These are phyloP conservation scores for Hygrocybe coccinea DNA, from an alignment of 768 basidiomycete genomes.

Conservation along the genomic window DNA sequence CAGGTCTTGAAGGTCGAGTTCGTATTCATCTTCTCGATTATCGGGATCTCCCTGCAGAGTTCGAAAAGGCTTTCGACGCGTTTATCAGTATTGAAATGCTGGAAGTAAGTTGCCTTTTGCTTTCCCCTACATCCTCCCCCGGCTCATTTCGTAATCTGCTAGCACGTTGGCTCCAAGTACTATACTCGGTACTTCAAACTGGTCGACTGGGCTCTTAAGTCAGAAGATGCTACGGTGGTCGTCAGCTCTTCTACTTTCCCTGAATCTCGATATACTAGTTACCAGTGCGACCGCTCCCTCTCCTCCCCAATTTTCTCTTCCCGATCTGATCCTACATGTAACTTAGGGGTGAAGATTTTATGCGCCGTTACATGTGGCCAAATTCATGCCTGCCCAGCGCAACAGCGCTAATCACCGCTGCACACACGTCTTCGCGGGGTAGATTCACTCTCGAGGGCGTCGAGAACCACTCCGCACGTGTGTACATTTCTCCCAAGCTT, in stretches of 20 bases:
- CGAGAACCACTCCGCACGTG: slow-evolving; percentile 78
- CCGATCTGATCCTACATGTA: background rate
- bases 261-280: slow-evolving; percentile 60
- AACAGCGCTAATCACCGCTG: slow-evolving; percentile 70
- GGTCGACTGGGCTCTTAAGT: slow-evolving; percentile 73
- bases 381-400: slow-evolving; percentile 86
- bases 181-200: slow-evolving; percentile 73
- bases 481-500: slow-evolving; percentile 28
- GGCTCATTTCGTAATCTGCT: slow-evolving; percentile 5
- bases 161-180: slow-evolving; percentile 52
- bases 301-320: slow-evolving; percentile 3
- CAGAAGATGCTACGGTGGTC: slow-evolving; percentile 60
- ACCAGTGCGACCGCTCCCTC: slow-evolving; percentile 50
- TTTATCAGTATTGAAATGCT: slow-evolving; percentile 81
- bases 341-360: slow-evolving; percentile 70
- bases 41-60: slow-evolving; percentile 77
- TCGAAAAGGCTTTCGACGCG: slow-evolving; percentile 75
- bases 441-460: slow-evolving; percentile 80
- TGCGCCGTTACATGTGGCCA: slow-evolving; percentile 87
- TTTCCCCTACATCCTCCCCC: slow-evolving; percentile 36
- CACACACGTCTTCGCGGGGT: slow-evolving; percentile 63
- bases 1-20: slow-evolving; percentile 64
- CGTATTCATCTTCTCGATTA: slow-evolving; percentile 90
- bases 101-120: slow-evolving; percentile 41
- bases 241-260: slow-evolving; percentile 69